Conservation (phyloP, 164 flowering plant species). For the Chimonanthus salicifolius region DNA sequence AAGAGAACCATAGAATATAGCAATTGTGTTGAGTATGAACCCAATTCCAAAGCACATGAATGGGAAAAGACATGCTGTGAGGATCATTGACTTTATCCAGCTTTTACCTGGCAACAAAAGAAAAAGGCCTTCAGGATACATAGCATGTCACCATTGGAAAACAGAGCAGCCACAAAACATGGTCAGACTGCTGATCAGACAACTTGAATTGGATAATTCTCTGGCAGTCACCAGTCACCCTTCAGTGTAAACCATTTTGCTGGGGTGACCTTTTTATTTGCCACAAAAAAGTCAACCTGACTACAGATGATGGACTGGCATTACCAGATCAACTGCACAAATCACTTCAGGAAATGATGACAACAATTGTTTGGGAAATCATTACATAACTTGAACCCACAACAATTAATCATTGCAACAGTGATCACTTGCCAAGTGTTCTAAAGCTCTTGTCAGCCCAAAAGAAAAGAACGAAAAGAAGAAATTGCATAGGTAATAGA, state of each 20-base stretch:
- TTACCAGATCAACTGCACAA: not conserved
- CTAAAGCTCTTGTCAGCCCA: too few relatives aligned
- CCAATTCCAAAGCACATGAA: conserved; percentile 80
- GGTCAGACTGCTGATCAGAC: not conserved
- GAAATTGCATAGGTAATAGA: too few relatives aligned
- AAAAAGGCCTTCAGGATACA: not conserved
- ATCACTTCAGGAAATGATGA: not conserved
- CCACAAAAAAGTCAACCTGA: not conserved
- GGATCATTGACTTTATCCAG: conserved; percentile 98
- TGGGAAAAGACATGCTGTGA: conserved; percentile 76
- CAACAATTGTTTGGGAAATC: not conserved
- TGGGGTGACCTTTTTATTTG: not conserved
- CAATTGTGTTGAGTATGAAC: conserved; percentile 80
- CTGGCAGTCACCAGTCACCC: not conserved
- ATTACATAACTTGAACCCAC: too few relatives aligned
- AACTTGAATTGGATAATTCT: not conserved
- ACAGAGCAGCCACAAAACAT: not conserved
- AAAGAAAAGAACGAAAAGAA: too few relatives aligned
- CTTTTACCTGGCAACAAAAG: conserved; percentile 62
- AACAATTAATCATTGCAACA: too few relatives aligned
- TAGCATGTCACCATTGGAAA: not conserved
- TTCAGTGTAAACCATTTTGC: not conserved
- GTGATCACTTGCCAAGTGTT: too few relatives aligned
- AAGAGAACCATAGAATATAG: conserved; percentile 94
- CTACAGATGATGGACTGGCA: too few relatives aligned